Evolutionary conservation across 2,329 filamentous ascomycete genomes (phyloP).

Genomic region (Sclerotinia sclerotiorum): DNA sequence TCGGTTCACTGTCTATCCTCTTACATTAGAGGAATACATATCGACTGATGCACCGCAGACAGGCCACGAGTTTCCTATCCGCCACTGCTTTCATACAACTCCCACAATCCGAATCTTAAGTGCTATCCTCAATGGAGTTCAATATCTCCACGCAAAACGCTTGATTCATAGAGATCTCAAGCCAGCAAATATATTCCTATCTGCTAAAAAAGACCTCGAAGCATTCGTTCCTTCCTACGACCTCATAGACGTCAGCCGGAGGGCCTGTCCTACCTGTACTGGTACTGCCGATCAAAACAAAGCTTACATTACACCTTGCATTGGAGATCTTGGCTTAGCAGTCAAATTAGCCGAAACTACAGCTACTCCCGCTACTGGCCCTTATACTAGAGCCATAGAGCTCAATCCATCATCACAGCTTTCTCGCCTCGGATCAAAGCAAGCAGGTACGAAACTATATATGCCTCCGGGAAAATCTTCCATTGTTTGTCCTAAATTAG

Average conservation of each 20-base stretch:
- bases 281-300: conserved; percentile 28
- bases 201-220: conserved; percentile 43
- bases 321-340: conserved; percentile 68
- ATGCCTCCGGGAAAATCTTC: conserved; percentile 43
- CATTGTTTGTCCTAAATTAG: conserved; percentile 51
- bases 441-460: conserved; percentile 63
- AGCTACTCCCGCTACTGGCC: neutral
- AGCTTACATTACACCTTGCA: conserved; percentile 56
- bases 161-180: conserved; percentile 69
- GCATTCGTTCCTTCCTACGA: conserved; percentile 41
- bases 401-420: conserved; percentile 13
- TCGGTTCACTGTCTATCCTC: conserved; percentile 61
- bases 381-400: conserved; percentile 2
- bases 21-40: conserved; percentile 61
- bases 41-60: conserved; percentile 41
- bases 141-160: conserved; percentile 61
- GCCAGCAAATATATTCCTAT: conserved; percentile 66
- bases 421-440: conserved; percentile 32
- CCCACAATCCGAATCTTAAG: conserved; percentile 58
- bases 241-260: conserved; percentile 45
- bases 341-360: conserved; percentile 44
- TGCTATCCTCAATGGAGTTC: conserved; percentile 60
- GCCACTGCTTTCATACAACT: conserved; percentile 62
- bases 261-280: conserved; percentile 44
- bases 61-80: conserved; percentile 30